Base-by-base conservation (phyloP, 306 rosid genomes). In the Cicer judaicum region DNA sequence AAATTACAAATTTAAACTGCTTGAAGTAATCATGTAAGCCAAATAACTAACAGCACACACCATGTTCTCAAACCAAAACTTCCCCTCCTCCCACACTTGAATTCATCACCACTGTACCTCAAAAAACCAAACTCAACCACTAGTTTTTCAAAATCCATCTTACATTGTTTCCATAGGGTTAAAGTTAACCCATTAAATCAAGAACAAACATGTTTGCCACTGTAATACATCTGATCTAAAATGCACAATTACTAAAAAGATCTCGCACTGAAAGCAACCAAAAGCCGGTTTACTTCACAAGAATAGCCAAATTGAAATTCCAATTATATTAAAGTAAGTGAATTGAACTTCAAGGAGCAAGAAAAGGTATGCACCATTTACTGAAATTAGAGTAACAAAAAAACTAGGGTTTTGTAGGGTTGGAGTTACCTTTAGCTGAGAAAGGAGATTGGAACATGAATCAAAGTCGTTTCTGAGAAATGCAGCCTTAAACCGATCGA, bases 401-500 rank as follows among this genome's bases (percentile, higher is more conserved):
- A 64, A 85, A 67, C 34, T 86, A 81, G 89, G 92, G 88, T 78
- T 72, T 72, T 59, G 50, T 70, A n/a, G 64, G 78, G 43, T 8
- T 39, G 14, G 49, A 18, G 49, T 50, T 75, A 94, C 98, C 96
- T 93, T 93, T 14, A 93, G 92, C 78, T 91, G 89, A 7, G 92
- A 88, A 36, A 93, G 94, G 36, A 88, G 84, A 42, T 71, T 69
- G 62, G 67, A 21, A 55, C 81, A 81, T 36, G 85, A 73, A 44
- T 86, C 83, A 50, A 40, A 88, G 80, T 91, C 98, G n/a, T 81
- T 85, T 61, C 98, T 80, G 8, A 57, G 40, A 72, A 81, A 74
- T 1, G 94, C 92, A 0, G 98, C 92, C 72, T 93, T 93, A 61
- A 91, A 90, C 63, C 96, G 96, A 79, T 85, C 97, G 56, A 91